Base-by-base conservation (phyloP, 306 rosid species). In the Ormosia semicastrata region DNA sequence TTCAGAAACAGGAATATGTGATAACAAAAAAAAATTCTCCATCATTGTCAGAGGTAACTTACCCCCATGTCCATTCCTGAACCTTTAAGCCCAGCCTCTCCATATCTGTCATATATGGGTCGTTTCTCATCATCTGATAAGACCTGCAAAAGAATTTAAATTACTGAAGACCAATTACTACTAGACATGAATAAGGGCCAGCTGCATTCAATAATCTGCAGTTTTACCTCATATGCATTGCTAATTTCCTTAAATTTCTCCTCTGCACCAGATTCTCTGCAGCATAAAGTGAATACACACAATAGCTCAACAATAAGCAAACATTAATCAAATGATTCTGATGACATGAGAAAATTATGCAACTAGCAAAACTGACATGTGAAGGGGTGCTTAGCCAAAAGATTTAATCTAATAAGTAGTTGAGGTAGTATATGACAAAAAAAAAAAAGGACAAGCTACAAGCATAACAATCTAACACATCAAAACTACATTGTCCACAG, bases 61-160 rank as follows among this genome's bases (percentile, higher is more conserved):
- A 95, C 99, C 89, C 96, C 94, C 73, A 64, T 88, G 87, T 94
- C 98, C 88, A 90, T 82, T 74, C 96, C 96, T 69, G 92, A 87
- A 79, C 98, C 99, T 83, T 93, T 93, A 57, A 95, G 91, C 83
- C 99, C 99, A 66, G 97, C 98, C 91, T 95, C 99, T 77, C 99
- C 99, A 57, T 91, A 95, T 80, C 66, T 91, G 81, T 95, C 99
- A 82, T 95, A 95, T 53, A 95, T 82, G 32, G 97, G 89, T 57
- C 90, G 84, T 66, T 95, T 95, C 86, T 95, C 99, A 81, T 93
- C 98, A 82, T 95, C 99, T 57, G 99, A 95, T 82, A 95, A 89
- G 77, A 95, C 99, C 99, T 95, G 83, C 34, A 80, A 83, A 85
- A 82, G 8, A 85, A 66, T 77, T 37, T 46, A 68, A 71, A 30